Base-by-base conservation (phyloP, 805 yeast genomes). In the Candida boleticola region DNA sequence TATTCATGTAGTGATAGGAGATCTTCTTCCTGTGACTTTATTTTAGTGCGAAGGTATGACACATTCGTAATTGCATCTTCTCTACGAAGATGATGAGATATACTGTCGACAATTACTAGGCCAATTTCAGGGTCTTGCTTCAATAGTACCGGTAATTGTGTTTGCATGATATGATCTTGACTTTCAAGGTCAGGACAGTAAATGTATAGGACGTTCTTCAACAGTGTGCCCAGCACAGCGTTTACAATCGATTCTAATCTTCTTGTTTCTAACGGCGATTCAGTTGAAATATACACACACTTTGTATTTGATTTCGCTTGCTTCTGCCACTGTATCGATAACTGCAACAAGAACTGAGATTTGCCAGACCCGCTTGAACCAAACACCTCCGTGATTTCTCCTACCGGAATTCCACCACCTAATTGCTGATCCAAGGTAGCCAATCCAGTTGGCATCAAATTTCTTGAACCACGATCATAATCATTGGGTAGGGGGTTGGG, bases 341-440 rank as follows among this genome's bases (percentile, higher is more conserved):
- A 52, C 49, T 84, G 92, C 66, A 83, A 73, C 20, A 85, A 63
- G 3, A 90, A 63, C 50, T 90, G 95, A 0, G 97, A 83, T 54
- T 92, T 92, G 0, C 97, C 98, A 1, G 85, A 75, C 0, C 95
- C 86, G 39, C 95, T 80, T 20, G 83, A 85, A 0, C 98, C 98
- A 51, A 80, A 82, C 3, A 92, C 57, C 63, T 90, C 98, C 0
- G 89, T 82, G 6, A 66, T 45, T 31, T 59, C 59, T 3, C 68
- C 67, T 5, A 50, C 6, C 0, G 60, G 59, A 3, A 64, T 46
- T 3, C 70, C 70, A 3, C 69, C 68, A 16, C 56, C 58, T 23
- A 65, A 46, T 23, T 52, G 49, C 25, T 31, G 21, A 44, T 65
- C 68, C n/a, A 64, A 34, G 4, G 46, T 29, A 1, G 50, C 42